Base-by-base conservation (phyloP, 1,284 basidiomycete species). In the Fomitopsis schrenkii region DNA sequence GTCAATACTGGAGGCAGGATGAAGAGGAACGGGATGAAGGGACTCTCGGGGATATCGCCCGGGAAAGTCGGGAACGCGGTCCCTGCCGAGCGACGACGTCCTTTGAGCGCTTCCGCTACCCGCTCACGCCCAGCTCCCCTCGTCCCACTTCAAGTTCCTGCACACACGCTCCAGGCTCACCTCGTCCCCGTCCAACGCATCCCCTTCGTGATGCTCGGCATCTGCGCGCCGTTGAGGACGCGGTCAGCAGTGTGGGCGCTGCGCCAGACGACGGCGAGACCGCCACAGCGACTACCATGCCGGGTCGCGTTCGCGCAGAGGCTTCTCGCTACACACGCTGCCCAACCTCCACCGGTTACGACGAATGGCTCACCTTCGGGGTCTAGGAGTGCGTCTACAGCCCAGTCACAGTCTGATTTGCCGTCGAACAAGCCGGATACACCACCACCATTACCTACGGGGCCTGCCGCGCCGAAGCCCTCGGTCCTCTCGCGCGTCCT, bases 401-500 rank as follows among this genome's bases (percentile, higher is more conserved):
- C 57, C 5, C 33, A 6, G 10, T 40, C 52, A 19, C n/a, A 54
- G 52, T 26, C 19, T 4, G 52, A 54, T 10, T 19, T 54, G 26
- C 55, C 57, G 17, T 40, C 62, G 19, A 35, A 17, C 4, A 19
- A 56, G 12, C 50, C 60, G 5, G 22, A 8, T 38, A 55, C 45
- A 28, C 28, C 38, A 58, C 15, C 52, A 12, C 58, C 56, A 60
- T n/a, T 38, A n/a, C 36, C 52, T 10, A 52, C 55, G 38, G 54
- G 42, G 52, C 41, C 50, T 61, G 3, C 62, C 64, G 0, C 52
- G 4, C 55, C 61, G 46, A 80, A 77, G 63, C 70, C 70, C 33
- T 78, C 82, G 2, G 63, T 82, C 55, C 65, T 76, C 56, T 70
- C 74, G n/a, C 72, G 74, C 35, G 63, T 84, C 46, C 60, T 80